Percentiles rank a stretch among this genome's conserved stretches.
Evolutionary conservation across 108 stramenopile genomes (phyloP).

Genomic region (Nitzschia sp.): DNA sequence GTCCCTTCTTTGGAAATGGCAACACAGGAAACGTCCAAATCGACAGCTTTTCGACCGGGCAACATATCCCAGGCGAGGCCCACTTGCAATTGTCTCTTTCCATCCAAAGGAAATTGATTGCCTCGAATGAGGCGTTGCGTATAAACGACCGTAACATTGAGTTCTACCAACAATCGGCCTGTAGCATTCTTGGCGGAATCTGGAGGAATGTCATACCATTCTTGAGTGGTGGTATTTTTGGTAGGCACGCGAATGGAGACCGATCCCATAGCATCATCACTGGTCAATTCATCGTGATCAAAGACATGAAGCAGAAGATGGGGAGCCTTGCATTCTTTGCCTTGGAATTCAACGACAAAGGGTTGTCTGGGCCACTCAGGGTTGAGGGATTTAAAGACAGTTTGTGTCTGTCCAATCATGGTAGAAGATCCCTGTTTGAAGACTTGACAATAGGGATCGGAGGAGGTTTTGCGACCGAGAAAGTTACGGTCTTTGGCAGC

Average conservation of each 20-base stretch:
- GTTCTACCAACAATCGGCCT: conserved; percentile 14
- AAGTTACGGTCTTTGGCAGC: conserved; percentile 42
- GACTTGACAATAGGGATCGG: conserved; percentile 44
- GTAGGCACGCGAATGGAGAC: conserved; percentile 14
- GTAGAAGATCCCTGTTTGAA: not conserved
- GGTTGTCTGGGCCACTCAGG: conserved; percentile 37
- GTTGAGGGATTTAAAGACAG: conserved; percentile 32
- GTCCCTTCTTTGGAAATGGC: conserved; percentile 35
- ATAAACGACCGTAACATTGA: conserved; percentile 15
- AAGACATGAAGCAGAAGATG: conserved; percentile 24
- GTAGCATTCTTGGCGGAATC: conserved; percentile 30
- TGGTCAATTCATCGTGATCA: conserved; percentile 28
- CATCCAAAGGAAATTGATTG: conserved; percentile 22
- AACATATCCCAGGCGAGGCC: conserved; percentile 48
- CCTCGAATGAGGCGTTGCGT: conserved; percentile 26
- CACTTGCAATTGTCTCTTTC: conserved; percentile 22
- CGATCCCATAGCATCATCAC: conserved; percentile 40
- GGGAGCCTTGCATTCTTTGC: conserved; percentile 14
- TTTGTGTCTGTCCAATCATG: conserved; percentile 32
- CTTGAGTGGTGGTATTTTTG: not conserved
- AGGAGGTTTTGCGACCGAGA: conserved; percentile 38
- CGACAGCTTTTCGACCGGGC: conserved; percentile 24
- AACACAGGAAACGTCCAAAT: conserved; percentile 47
- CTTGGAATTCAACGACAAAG: conserved; percentile 13
- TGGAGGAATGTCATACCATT: conserved; percentile 14